These are phyloP conservation scores for Phalaenopsis equestris DNA, from an alignment of 106 monocot genomes.

Conservation along the genomic window DNA sequence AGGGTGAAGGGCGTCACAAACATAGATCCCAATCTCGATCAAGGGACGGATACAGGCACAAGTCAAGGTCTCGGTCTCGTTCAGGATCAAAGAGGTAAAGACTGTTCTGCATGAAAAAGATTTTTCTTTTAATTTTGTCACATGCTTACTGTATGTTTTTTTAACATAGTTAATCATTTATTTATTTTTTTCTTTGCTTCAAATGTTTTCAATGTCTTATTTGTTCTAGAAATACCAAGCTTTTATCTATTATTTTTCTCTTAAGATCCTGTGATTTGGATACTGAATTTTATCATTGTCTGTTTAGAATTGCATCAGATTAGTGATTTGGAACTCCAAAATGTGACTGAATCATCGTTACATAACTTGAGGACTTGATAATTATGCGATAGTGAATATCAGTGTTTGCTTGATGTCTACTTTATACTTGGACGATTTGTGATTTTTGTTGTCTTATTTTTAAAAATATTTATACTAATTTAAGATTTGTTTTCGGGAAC, in stretches of 20 bases:
- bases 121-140: not conserved
- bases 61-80: slow-evolving; percentile 57
- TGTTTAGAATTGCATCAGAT: not conserved
- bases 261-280: not conserved
- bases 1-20: slow-evolving; percentile 38
- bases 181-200: not conserved
- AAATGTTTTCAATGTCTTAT: not conserved
- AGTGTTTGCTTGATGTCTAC: not conserved
- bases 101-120: not conserved
- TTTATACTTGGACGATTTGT: not conserved
- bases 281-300: not conserved
- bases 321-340: not conserved
- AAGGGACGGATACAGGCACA: slow-evolving; percentile 43
- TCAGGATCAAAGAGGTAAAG: slow-evolving; percentile 71
- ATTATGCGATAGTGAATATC: not conserved
- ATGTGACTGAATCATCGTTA: not conserved
- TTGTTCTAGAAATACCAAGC: not conserved
- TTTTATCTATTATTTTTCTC: not conserved
- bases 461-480: not conserved
- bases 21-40: slow-evolving; percentile 54
- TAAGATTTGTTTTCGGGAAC: not conserved
- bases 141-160: not conserved
- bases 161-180: not conserved
- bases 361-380: not conserved
- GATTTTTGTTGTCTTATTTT: not conserved